These are phyloP conservation scores for Planoprotostelium fungivorum DNA, from an alignment of 78 protist genomes.

Conservation along the genomic window DNA sequence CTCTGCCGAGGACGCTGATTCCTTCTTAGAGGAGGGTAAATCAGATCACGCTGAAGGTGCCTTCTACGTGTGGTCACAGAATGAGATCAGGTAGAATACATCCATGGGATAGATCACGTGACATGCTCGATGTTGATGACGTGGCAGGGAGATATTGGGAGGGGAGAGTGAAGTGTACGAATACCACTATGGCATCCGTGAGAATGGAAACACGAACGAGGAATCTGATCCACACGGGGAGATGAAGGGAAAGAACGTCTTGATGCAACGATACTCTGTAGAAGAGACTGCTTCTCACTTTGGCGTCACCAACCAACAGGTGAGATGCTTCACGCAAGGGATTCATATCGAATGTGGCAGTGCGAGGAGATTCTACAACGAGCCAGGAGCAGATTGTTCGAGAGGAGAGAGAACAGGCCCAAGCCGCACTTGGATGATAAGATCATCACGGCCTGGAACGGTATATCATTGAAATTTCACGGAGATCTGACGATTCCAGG, in stretches of 20 bases:
- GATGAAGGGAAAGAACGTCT: slow-evolving; percentile 49
- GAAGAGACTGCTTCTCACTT: slow-evolving; percentile 26
- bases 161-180: slow-evolving; percentile 2
- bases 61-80: slow-evolving; percentile 57
- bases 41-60: slow-evolving; percentile 69
- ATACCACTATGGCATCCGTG: slow-evolving; percentile 16
- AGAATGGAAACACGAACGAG: slow-evolving; percentile 61
- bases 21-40: slow-evolving; percentile 16
- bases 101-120: no score
- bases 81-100: slow-evolving; percentile 23
- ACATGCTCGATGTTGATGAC: no score
- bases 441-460: slow-evolving; percentile 74
- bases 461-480: neutral
- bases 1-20: slow-evolving; percentile 78
- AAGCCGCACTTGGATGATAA: slow-evolving; percentile 75
- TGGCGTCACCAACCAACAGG: no score
- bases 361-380: neutral
- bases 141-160: neutral
- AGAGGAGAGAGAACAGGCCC: slow-evolving; percentile 24
- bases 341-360: slow-evolving; percentile 4
- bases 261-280: slow-evolving; percentile 7
- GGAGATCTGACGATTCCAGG: neutral
- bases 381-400: slow-evolving; percentile 8
- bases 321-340: no score
- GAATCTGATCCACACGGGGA: slow-evolving; percentile 71